Percentiles rank a stretch among this genome's conserved stretches.
phyloP scores from a whole-genome alignment of 306 rosid genomes.

The Pyrus betulifolia region DNA sequence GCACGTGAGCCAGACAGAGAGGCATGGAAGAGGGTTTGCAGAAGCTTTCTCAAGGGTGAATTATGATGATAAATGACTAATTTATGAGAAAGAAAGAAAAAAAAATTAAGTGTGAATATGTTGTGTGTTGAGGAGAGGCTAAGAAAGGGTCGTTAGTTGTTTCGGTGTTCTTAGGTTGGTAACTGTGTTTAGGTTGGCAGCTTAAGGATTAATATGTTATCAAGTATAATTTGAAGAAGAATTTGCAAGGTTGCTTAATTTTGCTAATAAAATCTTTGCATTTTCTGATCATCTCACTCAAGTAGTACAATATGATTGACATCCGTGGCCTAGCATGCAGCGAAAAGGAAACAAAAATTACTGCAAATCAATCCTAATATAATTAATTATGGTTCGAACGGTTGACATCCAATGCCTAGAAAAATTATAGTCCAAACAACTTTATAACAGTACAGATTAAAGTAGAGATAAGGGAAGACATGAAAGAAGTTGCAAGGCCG shows the following conservation, averaged over 20 bases:
- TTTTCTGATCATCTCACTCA: not conserved
- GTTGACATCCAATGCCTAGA: too few species aligned
- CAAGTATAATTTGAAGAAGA: not conserved
- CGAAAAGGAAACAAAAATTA: too few species aligned
- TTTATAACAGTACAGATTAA: too few species aligned
- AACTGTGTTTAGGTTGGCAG: not conserved
- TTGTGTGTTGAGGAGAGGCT: not conserved
- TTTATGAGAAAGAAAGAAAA: not conserved
- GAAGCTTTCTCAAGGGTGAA: slow-evolving; percentile 54
- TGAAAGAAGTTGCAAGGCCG: too few species aligned
- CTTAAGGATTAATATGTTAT: not conserved
- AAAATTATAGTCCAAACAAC: not conserved
- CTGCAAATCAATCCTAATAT: too few species aligned
- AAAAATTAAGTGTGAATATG: slow-evolving; percentile 1
- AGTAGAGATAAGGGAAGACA: too few species aligned
- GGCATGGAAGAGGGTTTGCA: slow-evolving; percentile 58
- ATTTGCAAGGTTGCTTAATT: not conserved
- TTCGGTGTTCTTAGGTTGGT: not conserved
- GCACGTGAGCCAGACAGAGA: slow-evolving; percentile 51
- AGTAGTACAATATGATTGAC: not conserved
- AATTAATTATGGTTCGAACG: too few species aligned
- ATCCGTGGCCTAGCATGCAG: not conserved
- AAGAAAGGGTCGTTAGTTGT: not conserved
- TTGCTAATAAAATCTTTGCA: not conserved
- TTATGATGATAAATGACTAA: slow-evolving; percentile 15